Conservation (phyloP, 495 filamentous ascomycete species). For the Penicillium paradoxum region DNA sequence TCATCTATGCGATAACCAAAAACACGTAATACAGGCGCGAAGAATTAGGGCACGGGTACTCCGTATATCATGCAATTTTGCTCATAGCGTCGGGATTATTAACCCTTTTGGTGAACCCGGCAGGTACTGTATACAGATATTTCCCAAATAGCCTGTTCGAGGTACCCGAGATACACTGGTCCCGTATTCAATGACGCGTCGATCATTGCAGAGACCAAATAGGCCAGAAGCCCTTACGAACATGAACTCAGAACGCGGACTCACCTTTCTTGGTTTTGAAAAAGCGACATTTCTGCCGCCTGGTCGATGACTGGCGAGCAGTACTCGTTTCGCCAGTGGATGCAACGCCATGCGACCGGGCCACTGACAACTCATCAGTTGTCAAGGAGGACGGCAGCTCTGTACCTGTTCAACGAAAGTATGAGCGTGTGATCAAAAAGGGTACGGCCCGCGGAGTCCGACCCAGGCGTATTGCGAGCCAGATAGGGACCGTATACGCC, state of each 20-base stretch:
- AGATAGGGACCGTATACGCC: slow-evolving; percentile 7
- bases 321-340: slow-evolving; percentile 10
- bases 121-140: neutral
- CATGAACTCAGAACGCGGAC: slow-evolving; percentile 10
- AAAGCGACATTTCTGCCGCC: slow-evolving; percentile 26
- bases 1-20: neutral
- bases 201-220: neutral
- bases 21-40: neutral
- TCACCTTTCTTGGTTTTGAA: slow-evolving; percentile 25
- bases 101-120: neutral
- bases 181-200: slow-evolving; percentile 1
- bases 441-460: slow-evolving; percentile 27
- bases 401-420: slow-evolving; percentile 17
- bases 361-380: slow-evolving; percentile 32
- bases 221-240: neutral
- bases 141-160: neutral
- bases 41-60: neutral
- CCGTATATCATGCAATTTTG: neutral
- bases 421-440: slow-evolving; percentile 38
- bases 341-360: slow-evolving; percentile 27
- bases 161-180: neutral
- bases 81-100: neutral
- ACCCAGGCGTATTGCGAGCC: slow-evolving; percentile 8
- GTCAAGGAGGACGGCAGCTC: slow-evolving; percentile 6
- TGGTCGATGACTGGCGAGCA: slow-evolving; percentile 20